These are phyloP conservation scores for Cenchrus fungigraminus DNA, from an alignment of 176 grass and related monocot species.

Conservation along the genomic window DNA sequence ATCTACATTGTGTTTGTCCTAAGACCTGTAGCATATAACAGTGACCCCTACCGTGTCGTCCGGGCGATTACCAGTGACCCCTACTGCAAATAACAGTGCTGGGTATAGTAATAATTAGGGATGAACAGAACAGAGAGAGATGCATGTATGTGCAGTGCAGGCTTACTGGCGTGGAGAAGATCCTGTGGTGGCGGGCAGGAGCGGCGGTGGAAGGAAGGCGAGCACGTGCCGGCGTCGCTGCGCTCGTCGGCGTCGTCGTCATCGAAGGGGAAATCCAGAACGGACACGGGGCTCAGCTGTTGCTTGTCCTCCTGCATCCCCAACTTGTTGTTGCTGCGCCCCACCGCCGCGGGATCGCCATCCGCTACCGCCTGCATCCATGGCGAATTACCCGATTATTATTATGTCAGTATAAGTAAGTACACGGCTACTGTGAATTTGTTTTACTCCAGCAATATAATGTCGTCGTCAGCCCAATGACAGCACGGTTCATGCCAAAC, in stretches of 20 bases:
- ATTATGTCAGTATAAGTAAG: not conserved
- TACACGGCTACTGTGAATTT: not conserved
- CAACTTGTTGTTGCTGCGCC: conserved; percentile 5
- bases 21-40: no score
- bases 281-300: conserved; percentile 74
- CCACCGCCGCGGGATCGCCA: conserved; percentile 37
- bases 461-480: no score
- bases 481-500: no score
- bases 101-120: no score
- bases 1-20: no score
- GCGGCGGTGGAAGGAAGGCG: conserved; percentile 33
- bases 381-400: not conserved
- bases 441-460: no score
- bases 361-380: not conserved
- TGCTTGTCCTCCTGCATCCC: conserved; percentile 62
- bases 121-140: not conserved
- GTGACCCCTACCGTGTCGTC: no score
- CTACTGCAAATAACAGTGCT: no score
- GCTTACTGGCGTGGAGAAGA: conserved; percentile 19
- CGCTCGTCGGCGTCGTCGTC: conserved; percentile 44
- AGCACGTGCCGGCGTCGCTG: conserved; percentile 40
- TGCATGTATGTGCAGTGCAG: no score
- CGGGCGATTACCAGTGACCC: no score
- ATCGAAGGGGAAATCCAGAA: conserved; percentile 76
- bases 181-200: not conserved